Base-by-base conservation (phyloP, 2,329 filamentous ascomycete species). In the Monascus ruber region DNA sequence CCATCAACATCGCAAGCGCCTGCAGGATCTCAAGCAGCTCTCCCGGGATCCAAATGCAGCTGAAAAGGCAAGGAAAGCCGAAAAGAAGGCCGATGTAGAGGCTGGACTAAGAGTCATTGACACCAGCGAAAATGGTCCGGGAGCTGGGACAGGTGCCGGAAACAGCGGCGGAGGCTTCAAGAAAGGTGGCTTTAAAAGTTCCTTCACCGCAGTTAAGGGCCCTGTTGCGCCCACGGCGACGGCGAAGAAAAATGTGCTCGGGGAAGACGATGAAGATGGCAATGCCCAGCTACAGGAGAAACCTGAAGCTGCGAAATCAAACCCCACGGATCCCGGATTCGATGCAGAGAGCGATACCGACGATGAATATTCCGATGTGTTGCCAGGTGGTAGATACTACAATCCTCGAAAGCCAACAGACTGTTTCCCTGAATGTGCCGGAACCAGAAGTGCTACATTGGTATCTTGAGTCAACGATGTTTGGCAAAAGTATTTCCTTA, bases 1-100 rank as follows among this genome's bases (percentile, higher is more conserved):
- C 58, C 91, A 98, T 65, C 84, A 85, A 52, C 91, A 98, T 64
- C 88, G 87, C 60, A 87, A 93, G 67, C 65, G 70, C 42, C 50
- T 65, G 5, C 61, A 66, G 42, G 66, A 69, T 32, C 56, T 69
- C 17, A 69, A 69, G 45, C 64, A 68, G 46, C 53, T 69, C 33
- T 68, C 61, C 5, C 56, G 60, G 28, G 60, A 69, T 37, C 63
- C 58, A 4, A 62, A 64, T 46, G 62, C 62, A 1, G 62, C 62
- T 0, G 64, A 67, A 45, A 63, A 66, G 42, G 65, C 60, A 17
- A 56, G 55, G 29, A 56, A 54, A 45, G 66, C 59, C 27, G 65
- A 64, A 52, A 59, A 56, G 47, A 67, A 59, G 43, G 64, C 63
- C 27, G 54, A 64, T 53, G 62, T 58, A 39, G 60, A 68, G 47